Evolutionary conservation across 2,329 filamentous ascomycete species (phyloP), one percentile per base, ranked within the genome.

Genomic region (Sporothrix pseudoabietina): DNA sequence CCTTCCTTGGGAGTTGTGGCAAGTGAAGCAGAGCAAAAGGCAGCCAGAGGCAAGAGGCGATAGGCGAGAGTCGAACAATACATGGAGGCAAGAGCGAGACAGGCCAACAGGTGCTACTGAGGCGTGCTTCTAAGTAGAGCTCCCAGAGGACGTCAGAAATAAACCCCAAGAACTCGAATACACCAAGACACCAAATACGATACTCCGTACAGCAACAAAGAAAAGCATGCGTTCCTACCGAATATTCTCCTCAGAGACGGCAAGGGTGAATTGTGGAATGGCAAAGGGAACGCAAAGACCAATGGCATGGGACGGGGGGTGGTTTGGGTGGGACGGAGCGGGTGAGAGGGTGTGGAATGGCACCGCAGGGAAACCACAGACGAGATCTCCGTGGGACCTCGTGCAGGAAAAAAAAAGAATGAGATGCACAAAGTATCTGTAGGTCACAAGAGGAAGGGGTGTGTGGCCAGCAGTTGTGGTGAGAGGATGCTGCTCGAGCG

Each of bases 321-420:
- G 63, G 14, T 30, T 35, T 49, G 65, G 26, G 47, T 71, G 35
- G 69, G 39, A 52, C 69, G 55, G 44, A 63, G 44, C 59, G 55
- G 57, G 70, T 35, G 39, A 30, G 57, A 65, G 70, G 70, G 47
- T 65, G 70, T 71, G 70, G 57, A 47, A 65, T 71, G 55, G 47
- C 57, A 65, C 57, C 32, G 59, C 55, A 71, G 70, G 57, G 57
- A 39, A 68, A 68, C 61, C 61, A 68, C 71, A 68, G 61, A 68
- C 35, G 35, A 44, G 61, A 72, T 72, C 71, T 72, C 19, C 59
- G 59, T 44, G 71, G 59, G 44, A 66, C 32, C 52, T 30, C 44
- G 59, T 44, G 41, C 57, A 65, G 70, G 61, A 4, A 16, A 49
- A 49, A 35, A 35, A 35, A 10, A 63, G 39, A 71, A 52, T 44